Percentiles rank a stretch among this genome's conserved stretches.
Evolutionary conservation across 192 early-diverging fungal genomes (phyloP).

Genomic region (Chytriomyces sp.): DNA sequence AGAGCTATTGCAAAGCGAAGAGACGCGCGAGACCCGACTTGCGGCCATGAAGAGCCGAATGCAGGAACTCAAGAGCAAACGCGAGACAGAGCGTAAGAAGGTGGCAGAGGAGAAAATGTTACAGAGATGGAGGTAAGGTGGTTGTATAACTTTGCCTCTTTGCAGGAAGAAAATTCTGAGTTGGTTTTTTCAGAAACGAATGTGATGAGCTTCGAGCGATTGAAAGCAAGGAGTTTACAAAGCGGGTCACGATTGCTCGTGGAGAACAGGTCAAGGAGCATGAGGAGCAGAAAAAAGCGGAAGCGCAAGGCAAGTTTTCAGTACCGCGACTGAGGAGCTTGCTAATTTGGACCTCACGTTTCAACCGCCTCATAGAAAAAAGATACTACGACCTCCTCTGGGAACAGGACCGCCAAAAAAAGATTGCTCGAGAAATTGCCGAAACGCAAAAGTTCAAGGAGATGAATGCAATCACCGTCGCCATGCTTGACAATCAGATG

Average conservation of each 20-base stretch:
- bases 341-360: not conserved
- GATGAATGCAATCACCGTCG: conserved; percentile 42
- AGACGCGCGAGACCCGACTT: conserved; percentile 43
- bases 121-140: conserved; percentile 51
- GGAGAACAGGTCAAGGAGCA: conserved; percentile 49
- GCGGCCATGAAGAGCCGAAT: conserved; percentile 46
- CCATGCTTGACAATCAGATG: conserved; percentile 48
- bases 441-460: conserved; percentile 34
- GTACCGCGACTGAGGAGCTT: not conserved
- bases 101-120: conserved; percentile 53
- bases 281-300: conserved; percentile 25
- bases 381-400: conserved; percentile 52
- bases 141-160: not conserved
- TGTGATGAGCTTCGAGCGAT: conserved; percentile 53
- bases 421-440: conserved; percentile 50
- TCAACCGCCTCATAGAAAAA: conserved; percentile 42
- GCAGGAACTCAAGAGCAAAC: conserved; percentile 39
- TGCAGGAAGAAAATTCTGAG: not conserved
- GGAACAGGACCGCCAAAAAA: conserved; percentile 55
- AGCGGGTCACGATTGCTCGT: conserved; percentile 41
- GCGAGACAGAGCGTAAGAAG: conserved; percentile 52
- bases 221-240: conserved; percentile 45
- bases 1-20: conserved; percentile 38
- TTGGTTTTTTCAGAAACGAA: conserved; percentile 38
- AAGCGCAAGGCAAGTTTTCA: conserved; percentile 30